Evolutionary conservation across 176 grass and related monocot genomes (phyloP), one percentile per base, ranked within the genome.

Genomic region (Aegilops tauschii): DNA sequence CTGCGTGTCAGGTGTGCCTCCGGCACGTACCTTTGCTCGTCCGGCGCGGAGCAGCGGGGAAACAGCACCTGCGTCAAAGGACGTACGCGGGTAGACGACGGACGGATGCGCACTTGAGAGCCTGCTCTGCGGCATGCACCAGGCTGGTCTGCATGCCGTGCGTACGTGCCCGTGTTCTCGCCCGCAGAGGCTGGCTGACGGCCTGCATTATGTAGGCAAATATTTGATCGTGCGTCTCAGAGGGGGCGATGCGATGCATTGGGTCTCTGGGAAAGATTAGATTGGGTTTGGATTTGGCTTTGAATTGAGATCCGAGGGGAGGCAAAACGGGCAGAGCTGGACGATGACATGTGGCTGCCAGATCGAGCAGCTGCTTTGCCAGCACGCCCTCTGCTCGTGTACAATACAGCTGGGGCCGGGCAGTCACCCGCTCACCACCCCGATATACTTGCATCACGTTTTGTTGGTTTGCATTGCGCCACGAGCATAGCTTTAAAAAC

Each of bases 321-420:
- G 84, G 90, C 90, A 94, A 92, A 86, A 76, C 68, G 81, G 47
- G 83, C 80, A 90, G 86, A 90, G 82, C 40, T 92, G 87, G 84
- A 76, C 69, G 90, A 85, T 82, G 90, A 83, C 90, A 86, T 92
- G 12, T 36, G 39, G 76, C 34, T 58, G 70, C 70, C 13, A 6
- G 29, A 34, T 34, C 32, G 32, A 13, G 44, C 77, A 61, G 78
- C 50, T 31, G 32, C 34, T 18, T 18, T 21, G 12, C 14, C 5
- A 12, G 8, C 30, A 18, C 29, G 28, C 28, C 64, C 17, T 34
- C 20, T 11, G 34, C 16, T 20, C 17, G 4, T 8, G 62, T 12
- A 42, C 61, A 45, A 8, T 21, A 25, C n/a, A 25, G 3, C n/a
- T n/a, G 59, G 29, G 32, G 29, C 12, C 3, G 6, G 17, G 17